Evolutionary conservation across 2,329 filamentous ascomycete species (phyloP).

Genomic region (Trichoderma citrinoviride): DNA sequence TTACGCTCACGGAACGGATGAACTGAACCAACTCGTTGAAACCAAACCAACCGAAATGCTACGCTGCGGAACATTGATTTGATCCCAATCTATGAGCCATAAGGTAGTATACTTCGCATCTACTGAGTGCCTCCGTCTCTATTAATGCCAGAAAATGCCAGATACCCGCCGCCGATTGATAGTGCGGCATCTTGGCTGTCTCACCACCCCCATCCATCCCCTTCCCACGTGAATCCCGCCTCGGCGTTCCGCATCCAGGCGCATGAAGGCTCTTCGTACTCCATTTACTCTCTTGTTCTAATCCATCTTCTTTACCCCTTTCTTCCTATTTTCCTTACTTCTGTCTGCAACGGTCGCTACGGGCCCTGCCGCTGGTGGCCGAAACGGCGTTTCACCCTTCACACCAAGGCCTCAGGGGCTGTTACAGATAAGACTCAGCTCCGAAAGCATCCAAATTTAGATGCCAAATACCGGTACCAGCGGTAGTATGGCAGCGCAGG

Average conservation of each 20-base stretch:
- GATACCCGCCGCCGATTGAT: slow-evolving; percentile 11
- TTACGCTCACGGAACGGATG: no score
- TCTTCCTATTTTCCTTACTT: background rate
- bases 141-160: no score
- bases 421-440: background rate
- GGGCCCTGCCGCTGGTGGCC: background rate
- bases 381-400: slow-evolving; percentile 14
- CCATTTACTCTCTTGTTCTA: background rate
- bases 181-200: slow-evolving; percentile 21
- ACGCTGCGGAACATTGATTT: background rate
- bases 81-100: no score
- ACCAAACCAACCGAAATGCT: background rate
- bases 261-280: background rate
- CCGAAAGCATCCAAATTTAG: background rate
- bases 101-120: no score
- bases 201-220: background rate
- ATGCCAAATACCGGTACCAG: background rate
- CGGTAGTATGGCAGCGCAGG: background rate
- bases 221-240: background rate
- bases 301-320: background rate
- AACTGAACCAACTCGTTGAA: background rate
- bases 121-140: background rate
- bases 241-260: background rate
- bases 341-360: background rate
- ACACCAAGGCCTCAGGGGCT: slow-evolving; percentile 7